Evolutionary conservation across 2,329 filamentous ascomycete species (phyloP), one percentile per base, ranked within the genome.

Genomic region (Leptographium lundbergii): DNA sequence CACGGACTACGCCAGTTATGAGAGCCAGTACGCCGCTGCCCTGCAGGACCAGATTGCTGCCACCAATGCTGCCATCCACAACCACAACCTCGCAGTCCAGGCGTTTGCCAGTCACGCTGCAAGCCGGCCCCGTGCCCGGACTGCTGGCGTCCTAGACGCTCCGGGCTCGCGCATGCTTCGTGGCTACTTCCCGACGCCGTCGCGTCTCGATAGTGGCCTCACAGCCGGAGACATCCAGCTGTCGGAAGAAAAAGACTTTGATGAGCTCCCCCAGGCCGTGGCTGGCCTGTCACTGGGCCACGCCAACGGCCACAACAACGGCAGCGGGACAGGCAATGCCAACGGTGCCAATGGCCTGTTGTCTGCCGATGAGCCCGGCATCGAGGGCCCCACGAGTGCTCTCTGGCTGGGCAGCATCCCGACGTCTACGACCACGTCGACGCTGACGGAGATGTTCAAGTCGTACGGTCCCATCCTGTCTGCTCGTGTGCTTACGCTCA

Each of bases 371-470:
- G 90, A 96, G 63, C 83, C 84, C 63, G 88, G 84, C 45, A 78
- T 95, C 48, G 91, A 96, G 69, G 89, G 89, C 0, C 92, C 92
- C 24, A 97, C 94, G 14, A 87, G 91, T 67, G 91, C 94, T 39
- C 77, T 99, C 59, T 99, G 94, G 94, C 88, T 99, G 56, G 94
- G 94, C 59, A 96, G 92, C 72, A 96, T 99, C 61, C 94, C 94
- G 14, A 91, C 92, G 5, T 97, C 94, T 2, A 99, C 94, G 2
- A 99, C 94, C 0, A 91, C 94, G 13, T 95, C 92, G 1, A 97
- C 94, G 0, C 75, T 99, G 61, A 90, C 90, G 60, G 91, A 95
- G 64, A 96, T 97, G 75, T 99, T 99, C 75, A 89, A 89, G 71
- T 81, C 86, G n/a, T 95, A 94, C 65, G 94, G 94, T 11, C 81